Evolutionary conservation across 163 green algal genomes (phyloP), one percentile per base, ranked within the genome.

Genomic region (Scenedesmus sp.): DNA sequence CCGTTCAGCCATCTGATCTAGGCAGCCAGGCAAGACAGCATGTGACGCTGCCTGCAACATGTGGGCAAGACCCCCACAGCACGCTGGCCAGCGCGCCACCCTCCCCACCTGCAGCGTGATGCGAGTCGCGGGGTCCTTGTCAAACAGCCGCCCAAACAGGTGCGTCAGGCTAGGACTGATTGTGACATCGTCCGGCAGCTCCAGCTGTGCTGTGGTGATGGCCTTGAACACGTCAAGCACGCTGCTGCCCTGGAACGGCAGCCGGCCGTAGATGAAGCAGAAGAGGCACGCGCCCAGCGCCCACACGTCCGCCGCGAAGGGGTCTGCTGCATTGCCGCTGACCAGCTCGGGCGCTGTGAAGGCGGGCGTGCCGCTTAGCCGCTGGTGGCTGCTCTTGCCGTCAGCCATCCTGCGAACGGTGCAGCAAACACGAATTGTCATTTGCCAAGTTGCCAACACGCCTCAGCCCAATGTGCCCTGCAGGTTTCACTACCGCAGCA

Each of bases 281-380:
- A 92, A 97, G 16, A 97, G 92, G 92, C 92, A 95, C 16, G 94
- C 94, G 23, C 90, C 95, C 90, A 97, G 92, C 56, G 95, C 93
- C 94, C 95, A 97, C 79, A 97, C 92, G 84, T 97, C 95, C 2
- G 94, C 93, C 5, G 91, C 89, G 79, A 94, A 95, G 16, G 95
- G 93, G 64, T 93, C 86, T 76, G 64, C 90, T 76, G 84, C 85
- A 93, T 54, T 94, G 93, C 20, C 95, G 34, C 60, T 76, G 59
- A 98, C 97, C 94, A 98, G 97, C 91, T 99, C 97, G 3, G 97
- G 97, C 13, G 97, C 97, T 26, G 98, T 94, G 94, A 99, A 99
- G 20, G 97, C 97, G 34, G 97, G 97, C 10, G 97, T 99, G 84
- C 97, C 97, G 82, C 96, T 97, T 93, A 95, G 97, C 62, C 95